Conservation (phyloP, 176 grass and related monocot species). For the Canna indica region DNA sequence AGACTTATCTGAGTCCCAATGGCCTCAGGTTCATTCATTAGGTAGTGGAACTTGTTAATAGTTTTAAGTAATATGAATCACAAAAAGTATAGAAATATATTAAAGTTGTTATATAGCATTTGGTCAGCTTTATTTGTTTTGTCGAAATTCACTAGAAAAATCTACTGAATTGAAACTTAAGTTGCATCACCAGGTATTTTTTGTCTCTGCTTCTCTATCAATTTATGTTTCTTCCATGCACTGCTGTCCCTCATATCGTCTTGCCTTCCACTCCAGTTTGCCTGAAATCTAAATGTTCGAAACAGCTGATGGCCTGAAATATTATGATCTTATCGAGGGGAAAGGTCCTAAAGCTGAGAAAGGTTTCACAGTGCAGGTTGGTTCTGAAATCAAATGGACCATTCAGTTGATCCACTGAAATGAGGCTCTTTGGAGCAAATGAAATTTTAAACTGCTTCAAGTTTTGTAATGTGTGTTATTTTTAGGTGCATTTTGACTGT, state of each 20-base stretch:
- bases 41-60: background rate
- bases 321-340: slow-evolving; percentile 77
- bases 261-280: too few relatives aligned
- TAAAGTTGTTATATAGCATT: background rate
- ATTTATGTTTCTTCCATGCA: background rate
- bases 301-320: slow-evolving; percentile 80
- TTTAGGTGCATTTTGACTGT: slow-evolving; percentile 92
- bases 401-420: background rate
- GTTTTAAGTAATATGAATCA: background rate
- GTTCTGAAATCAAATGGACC: background rate
- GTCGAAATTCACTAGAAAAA: background rate
- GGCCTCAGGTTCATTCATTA: background rate
- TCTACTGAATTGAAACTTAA: too few relatives aligned
- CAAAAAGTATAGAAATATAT: background rate
- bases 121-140: background rate
- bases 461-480: background rate
- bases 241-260: background rate
- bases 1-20: background rate
- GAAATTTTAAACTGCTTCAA: background rate
- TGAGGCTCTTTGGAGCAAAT: background rate
- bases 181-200: too few relatives aligned
- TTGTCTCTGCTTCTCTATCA: background rate
- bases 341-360: slow-evolving; percentile 60
- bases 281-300: slow-evolving; percentile 13
- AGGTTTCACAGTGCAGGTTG: slow-evolving; percentile 60